Evolutionary conservation across 2,329 filamentous ascomycete species (phyloP).

Genomic region (Epichloe hybrida): DNA sequence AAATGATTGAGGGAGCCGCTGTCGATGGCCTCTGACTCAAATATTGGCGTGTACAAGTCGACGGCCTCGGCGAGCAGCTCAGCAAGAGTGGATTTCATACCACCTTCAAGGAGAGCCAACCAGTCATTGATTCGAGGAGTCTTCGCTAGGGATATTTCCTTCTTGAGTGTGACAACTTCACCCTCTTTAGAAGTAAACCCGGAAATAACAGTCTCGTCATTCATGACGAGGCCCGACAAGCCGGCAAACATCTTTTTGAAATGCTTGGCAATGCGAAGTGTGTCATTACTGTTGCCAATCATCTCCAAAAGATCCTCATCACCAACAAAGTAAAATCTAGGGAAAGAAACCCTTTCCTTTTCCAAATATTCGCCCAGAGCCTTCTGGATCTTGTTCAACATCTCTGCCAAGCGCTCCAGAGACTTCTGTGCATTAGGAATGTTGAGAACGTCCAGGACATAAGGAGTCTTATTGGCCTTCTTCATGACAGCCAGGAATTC

Average conservation of each 20-base stretch:
- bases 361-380: conserved; percentile 97
- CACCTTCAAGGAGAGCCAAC: conserved; percentile 82
- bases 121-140: conserved; percentile 98
- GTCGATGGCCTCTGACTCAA: conserved; percentile 58
- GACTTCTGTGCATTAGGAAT: conserved; percentile 95
- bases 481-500: conserved; percentile 99
- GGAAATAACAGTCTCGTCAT: conserved; percentile 78
- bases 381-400: conserved; percentile 98
- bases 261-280: conserved; percentile 89
- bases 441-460: conserved; percentile 87
- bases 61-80: conserved; percentile 82
- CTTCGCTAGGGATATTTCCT: conserved; percentile 81
- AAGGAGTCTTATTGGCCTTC: conserved; percentile 93
- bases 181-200: conserved; percentile 94
- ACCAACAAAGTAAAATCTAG: conserved; percentile 97
- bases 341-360: conserved; percentile 93
- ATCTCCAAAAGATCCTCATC: conserved; percentile 98
- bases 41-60: conserved; percentile 66
- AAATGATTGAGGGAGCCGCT: conserved; percentile 60
- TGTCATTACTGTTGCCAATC: conserved; percentile 98
- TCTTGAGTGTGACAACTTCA: conserved; percentile 76
- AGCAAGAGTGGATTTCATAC: conserved; percentile 88
- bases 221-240: conserved; percentile 72
- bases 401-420: conserved; percentile 84
- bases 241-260: conserved; percentile 99